Evolutionary conservation across 1,139 yeast species (phyloP).

Genomic region (Yamadazyma diospyri): DNA sequence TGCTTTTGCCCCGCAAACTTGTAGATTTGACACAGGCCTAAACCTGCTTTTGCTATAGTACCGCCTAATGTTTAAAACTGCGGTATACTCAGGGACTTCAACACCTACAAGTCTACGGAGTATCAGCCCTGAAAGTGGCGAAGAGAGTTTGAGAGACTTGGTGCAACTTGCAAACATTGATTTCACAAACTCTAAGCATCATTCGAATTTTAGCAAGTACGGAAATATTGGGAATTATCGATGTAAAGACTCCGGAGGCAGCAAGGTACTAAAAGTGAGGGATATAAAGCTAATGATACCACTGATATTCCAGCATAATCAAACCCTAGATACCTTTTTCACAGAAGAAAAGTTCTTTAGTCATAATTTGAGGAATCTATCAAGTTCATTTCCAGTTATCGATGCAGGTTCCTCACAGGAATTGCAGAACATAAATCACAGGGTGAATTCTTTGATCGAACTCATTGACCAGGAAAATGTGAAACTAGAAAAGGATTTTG

Average conservation of each 20-base stretch:
- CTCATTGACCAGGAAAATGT: slow-evolving; percentile 7
- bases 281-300: slow-evolving; percentile 14
- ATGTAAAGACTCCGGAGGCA: no score
- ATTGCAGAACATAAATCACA: slow-evolving; percentile 3
- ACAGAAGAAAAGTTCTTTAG: slow-evolving; percentile 20
- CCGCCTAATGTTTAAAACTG: no score
- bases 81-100: neutral
- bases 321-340: slow-evolving; percentile 12
- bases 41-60: no score
- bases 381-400: slow-evolving; percentile 1
- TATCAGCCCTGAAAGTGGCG: neutral
- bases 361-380: slow-evolving; percentile 15
- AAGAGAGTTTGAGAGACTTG: no score
- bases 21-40: no score
- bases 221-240: no score
- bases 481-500: slow-evolving; percentile 2
- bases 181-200: no score
- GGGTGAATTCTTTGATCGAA: slow-evolving; percentile 7
- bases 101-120: slow-evolving; percentile 1
- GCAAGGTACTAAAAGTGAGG: neutral
- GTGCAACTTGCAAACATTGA: no score
- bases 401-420: neutral
- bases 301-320: slow-evolving; percentile 10
- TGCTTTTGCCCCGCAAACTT: no score
- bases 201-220: no score